Conservation (phyloP, 2,329 filamentous ascomycete genomes). For the Apiospora malaysiana region DNA sequence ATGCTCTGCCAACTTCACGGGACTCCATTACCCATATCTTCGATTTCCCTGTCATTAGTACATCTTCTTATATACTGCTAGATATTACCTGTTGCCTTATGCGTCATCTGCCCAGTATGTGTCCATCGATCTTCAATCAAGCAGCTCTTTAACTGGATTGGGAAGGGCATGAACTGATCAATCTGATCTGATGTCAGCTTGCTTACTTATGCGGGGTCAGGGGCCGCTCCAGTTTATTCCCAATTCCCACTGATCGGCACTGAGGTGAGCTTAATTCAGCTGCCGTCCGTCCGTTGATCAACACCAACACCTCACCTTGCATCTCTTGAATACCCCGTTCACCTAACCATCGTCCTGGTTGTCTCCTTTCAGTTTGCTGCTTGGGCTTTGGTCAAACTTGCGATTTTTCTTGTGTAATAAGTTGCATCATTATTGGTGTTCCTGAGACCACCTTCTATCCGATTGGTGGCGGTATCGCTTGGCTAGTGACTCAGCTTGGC, state of each 20-base stretch:
- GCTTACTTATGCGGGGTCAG: slow-evolving; percentile 3
- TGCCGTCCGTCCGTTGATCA: not conserved
- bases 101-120: no score
- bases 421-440: not conserved
- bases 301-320: not conserved
- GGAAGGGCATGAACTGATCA: not conserved
- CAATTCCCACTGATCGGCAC: slow-evolving; percentile 16
- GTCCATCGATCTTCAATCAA: no score
- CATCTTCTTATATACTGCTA: no score
- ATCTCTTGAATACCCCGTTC: no score
- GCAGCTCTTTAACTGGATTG: not conserved
- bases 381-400: not conserved
- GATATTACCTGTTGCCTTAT: no score
- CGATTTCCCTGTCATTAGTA: no score
- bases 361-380: not conserved
- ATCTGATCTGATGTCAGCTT: slow-evolving; percentile 2
- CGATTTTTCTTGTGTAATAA: not conserved
- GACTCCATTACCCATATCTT: no score
- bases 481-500: not conserved
- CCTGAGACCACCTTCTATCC: not conserved
- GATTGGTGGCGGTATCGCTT: not conserved
- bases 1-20: no score
- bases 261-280: slow-evolving; percentile 9
- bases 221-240: not conserved
- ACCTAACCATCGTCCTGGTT: not conserved